Percentiles rank a stretch among this genome's conserved stretches.
Conservation (phyloP, 2,329 filamentous ascomycete species). For the Arachnomyces sp. region DNA sequence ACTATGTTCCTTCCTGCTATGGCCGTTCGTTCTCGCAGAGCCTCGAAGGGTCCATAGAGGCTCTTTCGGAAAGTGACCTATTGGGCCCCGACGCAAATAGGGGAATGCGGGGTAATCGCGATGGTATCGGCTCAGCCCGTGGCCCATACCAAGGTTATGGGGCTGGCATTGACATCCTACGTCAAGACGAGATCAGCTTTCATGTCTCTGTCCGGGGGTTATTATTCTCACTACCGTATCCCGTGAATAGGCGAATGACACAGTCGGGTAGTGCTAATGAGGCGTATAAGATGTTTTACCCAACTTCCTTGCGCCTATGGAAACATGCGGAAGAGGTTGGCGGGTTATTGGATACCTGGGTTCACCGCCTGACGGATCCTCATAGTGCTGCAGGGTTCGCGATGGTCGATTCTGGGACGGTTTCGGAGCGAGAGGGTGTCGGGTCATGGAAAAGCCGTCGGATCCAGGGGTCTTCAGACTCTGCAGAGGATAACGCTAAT, state of each 20-base stretch:
- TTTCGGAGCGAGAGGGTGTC: slow-evolving; percentile 21
- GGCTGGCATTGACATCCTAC: slow-evolving; percentile 63
- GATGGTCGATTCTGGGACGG: slow-evolving; percentile 12
- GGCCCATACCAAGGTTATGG: slow-evolving; percentile 45
- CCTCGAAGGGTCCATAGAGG: slow-evolving; percentile 76
- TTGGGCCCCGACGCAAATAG: slow-evolving; percentile 60
- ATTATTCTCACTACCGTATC: slow-evolving; percentile 74
- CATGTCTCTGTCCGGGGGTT: slow-evolving; percentile 83
- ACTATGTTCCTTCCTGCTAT: slow-evolving; percentile 80
- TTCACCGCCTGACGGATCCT: slow-evolving; percentile 26
- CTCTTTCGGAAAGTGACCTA: slow-evolving; percentile 80
- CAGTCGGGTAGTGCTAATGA: slow-evolving; percentile 45
- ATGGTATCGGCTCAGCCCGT: slow-evolving; percentile 48
- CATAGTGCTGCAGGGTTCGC: slow-evolving; percentile 37
- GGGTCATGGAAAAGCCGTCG: slow-evolving; percentile 27
- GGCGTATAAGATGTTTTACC: slow-evolving; percentile 86
- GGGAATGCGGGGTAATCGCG: slow-evolving; percentile 24
- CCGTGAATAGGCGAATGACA: slow-evolving; percentile 60
- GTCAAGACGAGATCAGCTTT: slow-evolving; percentile 91
- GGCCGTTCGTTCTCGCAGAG: slow-evolving; percentile 63
- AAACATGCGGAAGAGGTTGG: slow-evolving; percentile 74
- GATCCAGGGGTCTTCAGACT: slow-evolving; percentile 4
- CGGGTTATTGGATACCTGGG: slow-evolving; percentile 49
- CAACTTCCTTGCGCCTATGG: slow-evolving; percentile 77
- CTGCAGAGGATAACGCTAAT: slow-evolving; percentile 4